These are phyloP conservation scores for Crithidia acanthocephali DNA, from an alignment of 208 protist species.

Conservation along the genomic window DNA sequence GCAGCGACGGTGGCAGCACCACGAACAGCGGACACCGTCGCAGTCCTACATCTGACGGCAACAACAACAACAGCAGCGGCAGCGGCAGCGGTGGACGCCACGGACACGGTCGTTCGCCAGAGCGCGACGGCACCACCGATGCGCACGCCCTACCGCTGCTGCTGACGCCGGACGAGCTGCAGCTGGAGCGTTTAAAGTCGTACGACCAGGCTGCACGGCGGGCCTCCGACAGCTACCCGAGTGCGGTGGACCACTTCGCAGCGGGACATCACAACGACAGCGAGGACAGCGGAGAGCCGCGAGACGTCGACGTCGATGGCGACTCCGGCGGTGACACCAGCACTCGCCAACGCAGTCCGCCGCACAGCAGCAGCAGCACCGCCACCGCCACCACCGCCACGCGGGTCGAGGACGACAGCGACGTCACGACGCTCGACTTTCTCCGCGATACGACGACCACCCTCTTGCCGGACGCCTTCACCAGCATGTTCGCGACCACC, in stretches of 20 bases:
- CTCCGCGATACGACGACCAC: conserved; percentile 32
- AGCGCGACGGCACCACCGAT: not conserved
- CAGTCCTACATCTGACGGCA: not conserved
- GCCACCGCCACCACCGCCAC: not conserved
- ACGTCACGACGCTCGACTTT: conserved; percentile 40
- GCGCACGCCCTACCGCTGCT: conserved; percentile 5
- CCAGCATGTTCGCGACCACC: conserved; percentile 38
- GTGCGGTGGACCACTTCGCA: not conserved
- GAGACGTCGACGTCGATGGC: no score
- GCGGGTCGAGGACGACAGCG: not conserved
- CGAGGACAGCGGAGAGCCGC: no score
- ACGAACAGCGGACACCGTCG: not conserved
- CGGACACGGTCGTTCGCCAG: not conserved
- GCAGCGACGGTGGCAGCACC: not conserved
- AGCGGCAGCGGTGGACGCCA: not conserved
- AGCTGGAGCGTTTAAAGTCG: conserved; percentile 32
- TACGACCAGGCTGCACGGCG: conserved; percentile 15
- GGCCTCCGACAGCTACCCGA: not conserved
- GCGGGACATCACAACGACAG: not conserved
- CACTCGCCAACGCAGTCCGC: not conserved
- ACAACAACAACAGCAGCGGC: not conserved
- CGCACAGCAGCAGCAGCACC: not conserved
- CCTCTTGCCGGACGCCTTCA: conserved; percentile 41
- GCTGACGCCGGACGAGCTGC: conserved; percentile 36
- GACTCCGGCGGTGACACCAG: not conserved